phyloP scores from a whole-genome alignment of 495 filamentous ascomycete species.

The Niebla homalea region DNA sequence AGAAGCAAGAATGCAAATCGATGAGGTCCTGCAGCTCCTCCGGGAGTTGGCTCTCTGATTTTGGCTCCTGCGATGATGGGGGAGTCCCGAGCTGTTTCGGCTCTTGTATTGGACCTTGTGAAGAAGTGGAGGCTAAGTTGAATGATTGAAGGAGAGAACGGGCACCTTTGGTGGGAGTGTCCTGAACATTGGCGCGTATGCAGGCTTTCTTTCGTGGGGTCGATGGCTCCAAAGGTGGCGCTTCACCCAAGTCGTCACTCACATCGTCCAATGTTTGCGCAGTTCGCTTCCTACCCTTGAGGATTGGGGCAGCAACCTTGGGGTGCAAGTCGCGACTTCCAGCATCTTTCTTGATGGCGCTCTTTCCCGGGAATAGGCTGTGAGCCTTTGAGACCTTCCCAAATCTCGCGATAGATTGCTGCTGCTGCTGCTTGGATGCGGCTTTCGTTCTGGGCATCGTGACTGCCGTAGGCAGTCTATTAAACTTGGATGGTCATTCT shows the following conservation, averaged over 20 bases:
- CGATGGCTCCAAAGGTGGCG: neutral
- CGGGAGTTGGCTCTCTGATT: slow-evolving; percentile 1
- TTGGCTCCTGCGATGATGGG: slow-evolving; percentile 3
- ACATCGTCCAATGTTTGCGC: neutral
- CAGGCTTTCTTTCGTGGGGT: slow-evolving; percentile 5
- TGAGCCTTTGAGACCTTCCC: slow-evolving; percentile 17
- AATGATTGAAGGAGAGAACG: slow-evolving; percentile 13
- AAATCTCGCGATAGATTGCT: slow-evolving; percentile 14
- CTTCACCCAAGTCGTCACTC: neutral
- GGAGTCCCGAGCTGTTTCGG: slow-evolving; percentile 1
- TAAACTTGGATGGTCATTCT: no score
- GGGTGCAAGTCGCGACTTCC: neutral
- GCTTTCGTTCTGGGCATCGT: slow-evolving; percentile 6
- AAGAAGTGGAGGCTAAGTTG: slow-evolving; percentile 8
- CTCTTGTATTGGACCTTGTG: neutral
- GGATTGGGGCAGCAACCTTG: neutral
- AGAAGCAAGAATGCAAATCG: slow-evolving; percentile 17
- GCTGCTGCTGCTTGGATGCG: slow-evolving; percentile 6
- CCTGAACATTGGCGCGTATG: neutral
- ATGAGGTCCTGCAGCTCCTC: slow-evolving; percentile 16
- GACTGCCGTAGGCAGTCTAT: no score
- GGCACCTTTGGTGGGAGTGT: slow-evolving; percentile 17
- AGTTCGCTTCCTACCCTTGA: slow-evolving; percentile 7
- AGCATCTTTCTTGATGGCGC: neutral
- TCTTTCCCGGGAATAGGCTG: slow-evolving; percentile 1